phyloP scores from a whole-genome alignment of 805 yeast species.

The Yarrowia sp. region DNA sequence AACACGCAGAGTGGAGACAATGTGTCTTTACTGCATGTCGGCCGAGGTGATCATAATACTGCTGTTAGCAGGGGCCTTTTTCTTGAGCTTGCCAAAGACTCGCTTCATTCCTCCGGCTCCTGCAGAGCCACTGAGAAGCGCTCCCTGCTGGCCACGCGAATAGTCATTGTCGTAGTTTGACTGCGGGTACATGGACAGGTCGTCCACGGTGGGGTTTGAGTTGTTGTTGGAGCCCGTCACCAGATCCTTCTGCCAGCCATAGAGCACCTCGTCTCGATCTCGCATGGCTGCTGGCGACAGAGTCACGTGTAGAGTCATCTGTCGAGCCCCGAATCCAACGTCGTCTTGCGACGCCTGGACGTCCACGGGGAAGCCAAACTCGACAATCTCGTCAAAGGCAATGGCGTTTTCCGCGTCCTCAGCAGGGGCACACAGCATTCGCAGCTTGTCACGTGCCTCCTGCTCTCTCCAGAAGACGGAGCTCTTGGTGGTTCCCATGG shows the following conservation, averaged over 20 bases:
- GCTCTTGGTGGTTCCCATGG: conserved; percentile 11
- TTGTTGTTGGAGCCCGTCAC: background rate
- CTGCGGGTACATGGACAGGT: background rate
- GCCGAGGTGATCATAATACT: conserved; percentile 25
- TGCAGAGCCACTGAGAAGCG: background rate
- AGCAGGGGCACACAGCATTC: conserved; percentile 8
- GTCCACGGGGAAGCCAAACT: conserved; percentile 32
- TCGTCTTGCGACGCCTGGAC: background rate
- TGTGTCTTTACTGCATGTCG: background rate
- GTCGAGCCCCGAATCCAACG: conserved; percentile 28
- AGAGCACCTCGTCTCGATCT: conserved; percentile 32
- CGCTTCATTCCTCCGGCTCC: conserved; percentile 19
- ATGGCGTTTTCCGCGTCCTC: background rate
- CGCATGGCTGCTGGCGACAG: conserved; percentile 34
- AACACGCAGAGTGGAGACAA: background rate
- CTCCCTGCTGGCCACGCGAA: background rate
- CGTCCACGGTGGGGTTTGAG: conserved; percentile 21
- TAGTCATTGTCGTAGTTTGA: background rate
- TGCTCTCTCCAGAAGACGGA: conserved; percentile 6
- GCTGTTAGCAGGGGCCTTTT: conserved; percentile 16
- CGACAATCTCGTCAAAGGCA: conserved; percentile 32
- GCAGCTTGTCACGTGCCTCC: conserved; percentile 6
- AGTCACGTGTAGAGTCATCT: conserved; percentile 33
- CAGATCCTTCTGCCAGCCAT: conserved; percentile 34
- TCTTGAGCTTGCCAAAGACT: conserved; percentile 21